Conservation (phyloP, 371 early-diverging fungal genomes). For the Parasitella parasitica region DNA sequence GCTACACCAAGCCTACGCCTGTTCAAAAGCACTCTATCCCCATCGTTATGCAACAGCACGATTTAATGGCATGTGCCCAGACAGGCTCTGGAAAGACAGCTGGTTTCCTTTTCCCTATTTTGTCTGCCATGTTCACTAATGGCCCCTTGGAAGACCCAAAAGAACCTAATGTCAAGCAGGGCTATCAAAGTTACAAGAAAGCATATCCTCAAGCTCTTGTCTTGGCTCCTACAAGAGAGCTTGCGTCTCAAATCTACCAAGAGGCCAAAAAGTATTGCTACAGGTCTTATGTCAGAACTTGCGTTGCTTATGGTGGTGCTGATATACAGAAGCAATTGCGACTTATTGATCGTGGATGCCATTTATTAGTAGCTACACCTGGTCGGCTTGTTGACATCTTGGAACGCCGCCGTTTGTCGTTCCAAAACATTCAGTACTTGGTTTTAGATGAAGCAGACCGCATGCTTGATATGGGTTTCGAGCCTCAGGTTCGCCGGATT, state of each 20-base stretch:
- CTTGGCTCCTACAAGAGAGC: slow-evolving; percentile 49
- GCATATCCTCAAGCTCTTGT: slow-evolving; percentile 48
- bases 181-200: slow-evolving; percentile 44
- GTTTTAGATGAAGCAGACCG: slow-evolving; percentile 99
- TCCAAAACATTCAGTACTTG: slow-evolving; percentile 79
- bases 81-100: slow-evolving; percentile 85
- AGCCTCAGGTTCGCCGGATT: slow-evolving; percentile 97
- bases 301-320: slow-evolving; percentile 98
- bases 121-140: slow-evolving; percentile 55
- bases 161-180: slow-evolving; percentile 21
- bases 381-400: slow-evolving; percentile 97
- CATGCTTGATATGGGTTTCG: slow-evolving; percentile 99
- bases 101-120: slow-evolving; percentile 65
- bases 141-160: slow-evolving; percentile 59
- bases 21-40: slow-evolving; percentile 74
- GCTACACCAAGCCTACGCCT: slow-evolving; percentile 68
- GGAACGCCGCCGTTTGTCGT: slow-evolving; percentile 86
- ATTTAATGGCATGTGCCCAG: slow-evolving; percentile 82
- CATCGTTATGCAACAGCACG: slow-evolving; percentile 55
- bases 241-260: slow-evolving; percentile 39
- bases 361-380: slow-evolving; percentile 97
- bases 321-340: slow-evolving; percentile 90
- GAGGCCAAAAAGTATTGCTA: slow-evolving; percentile 84
- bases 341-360: slow-evolving; percentile 89
- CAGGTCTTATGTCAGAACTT: slow-evolving; percentile 89